These are phyloP conservation scores for Arxiozyma bovina DNA, from an alignment of 1,139 yeast species.

Conservation along the genomic window DNA sequence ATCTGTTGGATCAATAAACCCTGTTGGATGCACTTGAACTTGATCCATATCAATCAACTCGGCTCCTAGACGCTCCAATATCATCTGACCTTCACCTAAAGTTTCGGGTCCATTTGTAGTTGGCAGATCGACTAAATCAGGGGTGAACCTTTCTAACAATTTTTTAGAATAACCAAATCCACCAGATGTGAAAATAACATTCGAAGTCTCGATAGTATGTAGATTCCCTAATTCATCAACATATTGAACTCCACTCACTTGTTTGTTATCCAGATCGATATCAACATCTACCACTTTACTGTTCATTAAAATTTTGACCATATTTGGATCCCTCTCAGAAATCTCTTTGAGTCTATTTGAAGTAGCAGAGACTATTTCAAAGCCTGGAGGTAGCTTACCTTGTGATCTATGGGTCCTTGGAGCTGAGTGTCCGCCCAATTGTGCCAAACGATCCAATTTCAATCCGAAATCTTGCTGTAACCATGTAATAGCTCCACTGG, in stretches of 20 bases:
- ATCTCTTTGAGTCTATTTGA: conserved; percentile 45
- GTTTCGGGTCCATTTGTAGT: conserved; percentile 71
- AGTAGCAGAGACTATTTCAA: conserved; percentile 61
- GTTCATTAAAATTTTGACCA: conserved; percentile 45
- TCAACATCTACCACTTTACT: conserved; percentile 50
- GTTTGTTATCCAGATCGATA: conserved; percentile 27
- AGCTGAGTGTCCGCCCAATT: conserved; percentile 66
- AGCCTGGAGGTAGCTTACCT: conserved; percentile 67
- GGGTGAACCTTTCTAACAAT: conserved; percentile 54
- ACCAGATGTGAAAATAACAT: conserved; percentile 68
- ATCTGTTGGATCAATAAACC: conserved; percentile 60
- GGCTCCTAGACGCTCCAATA: conserved; percentile 52
- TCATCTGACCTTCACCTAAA: conserved; percentile 66
- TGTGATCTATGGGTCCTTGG: conserved; percentile 61
- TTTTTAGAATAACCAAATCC: conserved; percentile 44
- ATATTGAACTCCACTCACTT: conserved; percentile 45
- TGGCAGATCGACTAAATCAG: conserved; percentile 54
- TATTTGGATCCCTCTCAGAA: conserved; percentile 41
- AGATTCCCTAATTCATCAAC: conserved; percentile 32
- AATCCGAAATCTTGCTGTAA: conserved; percentile 52
- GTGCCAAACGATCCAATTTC: conserved; percentile 53
- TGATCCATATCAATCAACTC: conserved; percentile 63
- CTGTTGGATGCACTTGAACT: conserved; percentile 85
- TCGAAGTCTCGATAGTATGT: conserved; percentile 27
- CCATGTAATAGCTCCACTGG: conserved; percentile 64